Evolutionary conservation across 257 asterid genomes (phyloP), one percentile per base, ranked within the genome.

Genomic region (Solanum clarkiae): DNA sequence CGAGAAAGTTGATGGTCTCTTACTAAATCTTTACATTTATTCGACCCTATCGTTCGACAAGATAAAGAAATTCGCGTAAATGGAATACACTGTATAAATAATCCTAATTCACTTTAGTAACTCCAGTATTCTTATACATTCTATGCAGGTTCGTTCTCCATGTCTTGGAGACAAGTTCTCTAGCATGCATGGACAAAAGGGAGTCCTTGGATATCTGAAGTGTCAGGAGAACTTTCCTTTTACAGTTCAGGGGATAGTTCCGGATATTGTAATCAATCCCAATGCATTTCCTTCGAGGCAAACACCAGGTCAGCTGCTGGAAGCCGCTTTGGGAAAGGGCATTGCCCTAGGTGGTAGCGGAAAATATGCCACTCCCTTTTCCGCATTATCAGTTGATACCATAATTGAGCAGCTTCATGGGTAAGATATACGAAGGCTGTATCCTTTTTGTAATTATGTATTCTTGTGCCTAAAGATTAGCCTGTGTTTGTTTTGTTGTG

Each of bases 131-230:
- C n/a, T 42, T 83, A 56, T 22, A 22, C 49, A 7, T 82, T 44
- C 36, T 56, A 16, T 90, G 85, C 93, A 95, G 99, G 97, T 94
- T 89, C 98, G 99, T 66, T n/a, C 94, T 72, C 99, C 99, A 9
- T 90, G 97, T 57, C 96, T 93, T 14, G 99, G 99, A 32, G 99
- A 95, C 89, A 97, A 97, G 84, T 97, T 97, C 81, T 95, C 98
- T 1, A 97, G 99, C 91, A 97, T 97, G 99, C 99, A 97, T 81
- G 98, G 99, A 71, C 98, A 97, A 88, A 97, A 97, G 89, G 99
- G 99, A 80, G 99, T 97, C 72, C 86, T 97, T 56, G 99, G 99
- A 54, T 94, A 90, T 87, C 90, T 95, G 86, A 98, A 97, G 82
- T 93, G 93, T 54, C 99, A 95, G 83, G 99, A 95, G 87, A 97